Evolutionary conservation across 2,329 filamentous ascomycete species (phyloP).

Genomic region (Fusarium devonianum): DNA sequence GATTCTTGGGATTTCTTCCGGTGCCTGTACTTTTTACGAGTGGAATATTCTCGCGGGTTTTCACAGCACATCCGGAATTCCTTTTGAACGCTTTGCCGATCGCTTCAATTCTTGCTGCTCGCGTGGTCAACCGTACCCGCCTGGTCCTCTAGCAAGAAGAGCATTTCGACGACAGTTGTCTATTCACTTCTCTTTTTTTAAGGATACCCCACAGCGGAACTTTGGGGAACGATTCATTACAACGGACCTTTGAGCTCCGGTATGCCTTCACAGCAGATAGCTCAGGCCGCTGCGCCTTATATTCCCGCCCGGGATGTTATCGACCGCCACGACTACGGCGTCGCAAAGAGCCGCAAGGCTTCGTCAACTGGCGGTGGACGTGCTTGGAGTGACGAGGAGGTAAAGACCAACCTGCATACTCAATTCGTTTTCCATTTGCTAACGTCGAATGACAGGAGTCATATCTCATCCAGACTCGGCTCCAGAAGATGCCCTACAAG

Average conservation of each 20-base stretch:
- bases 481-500: constrained; percentile 91
- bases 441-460: constrained; percentile 66
- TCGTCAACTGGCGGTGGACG: constrained; percentile 77
- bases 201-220: constrained; percentile 35
- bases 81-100: constrained; percentile 27
- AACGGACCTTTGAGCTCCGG: constrained; percentile 29
- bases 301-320: constrained; percentile 61
- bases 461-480: constrained; percentile 82
- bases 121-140: constrained; percentile 16
- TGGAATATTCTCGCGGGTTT: constrained; percentile 38
- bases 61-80: constrained; percentile 32
- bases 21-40: constrained; percentile 39
- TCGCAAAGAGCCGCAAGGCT: constrained; percentile 71
- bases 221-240: constrained; percentile 30
- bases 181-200: constrained; percentile 17
- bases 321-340: constrained; percentile 65
- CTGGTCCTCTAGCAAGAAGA: constrained; percentile 14
- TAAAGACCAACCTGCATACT: constrained; percentile 47
- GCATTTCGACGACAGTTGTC: constrained; percentile 30
- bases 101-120: constrained; percentile 26
- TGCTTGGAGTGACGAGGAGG: constrained; percentile 88
- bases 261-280: constrained; percentile 62
- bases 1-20: constrained; percentile 18
- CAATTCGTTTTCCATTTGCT: constrained; percentile 12
- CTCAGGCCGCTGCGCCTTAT: constrained; percentile 54